Evolutionary conservation across 345 rosid species (phyloP), one percentile per base, ranked within the genome.

Genomic region (Eucalyptus grandis): DNA sequence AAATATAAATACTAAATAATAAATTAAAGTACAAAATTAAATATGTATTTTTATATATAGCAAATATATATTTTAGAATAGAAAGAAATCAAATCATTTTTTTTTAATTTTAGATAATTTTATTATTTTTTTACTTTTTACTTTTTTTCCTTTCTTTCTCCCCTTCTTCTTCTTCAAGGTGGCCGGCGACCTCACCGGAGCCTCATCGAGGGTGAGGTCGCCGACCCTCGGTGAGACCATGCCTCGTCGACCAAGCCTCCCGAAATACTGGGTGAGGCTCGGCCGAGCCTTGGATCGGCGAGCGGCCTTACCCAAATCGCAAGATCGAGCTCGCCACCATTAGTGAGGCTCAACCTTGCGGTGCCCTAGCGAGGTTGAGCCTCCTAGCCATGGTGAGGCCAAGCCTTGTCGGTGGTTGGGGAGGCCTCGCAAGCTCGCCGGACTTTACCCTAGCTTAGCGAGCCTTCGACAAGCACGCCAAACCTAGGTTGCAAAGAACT

Each of bases 221-320:
- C 19, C 3, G 0, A 1, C 53, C 19, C 53, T 50, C 0, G 0
- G 0, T 0, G 19, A 50, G 53, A 0, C 0, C 1, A 0, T 50
- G 53, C 53, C 53, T 15, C 3, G 0, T 50, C 8, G 1, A 0
- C 4, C 47, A 3, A 50, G 19, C 19, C 53, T 50, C 8, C 16
- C 1, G 2, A 3, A 1, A 3, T 6, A 1, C 3, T 50, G 0
- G 19, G 53, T 0, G 53, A 50, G 53, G 3, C 7, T 50, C 1
- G 1, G 0, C 0, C 3, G 0, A 50, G 53, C 19, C 19, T 50
- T 50, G 19, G 53, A 50, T 50, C 7, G 53, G 53, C 2, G 53
- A 50, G 53, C 17, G 0, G 8, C 53, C 7, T 50, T 6, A 0
- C 53, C 53, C 53, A 50, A 15, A 50, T 50, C 3, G 7, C 0